A percentile compares a stretch with the other conserved stretches of the same genome.
phyloP scores from a whole-genome alignment of 2,329 filamentous ascomycete species.

The Cladosporium sp. region DNA sequence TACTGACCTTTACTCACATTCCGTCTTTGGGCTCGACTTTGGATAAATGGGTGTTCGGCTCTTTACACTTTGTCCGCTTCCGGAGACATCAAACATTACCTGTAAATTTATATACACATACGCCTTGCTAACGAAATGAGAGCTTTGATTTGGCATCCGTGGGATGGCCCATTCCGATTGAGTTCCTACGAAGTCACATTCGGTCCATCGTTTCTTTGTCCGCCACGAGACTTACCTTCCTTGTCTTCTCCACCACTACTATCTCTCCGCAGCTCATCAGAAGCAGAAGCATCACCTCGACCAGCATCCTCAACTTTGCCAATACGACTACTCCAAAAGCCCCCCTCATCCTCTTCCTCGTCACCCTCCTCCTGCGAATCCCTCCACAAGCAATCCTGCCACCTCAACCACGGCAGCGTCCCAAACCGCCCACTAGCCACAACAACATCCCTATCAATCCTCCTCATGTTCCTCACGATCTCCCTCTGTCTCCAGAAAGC shows the following conservation, averaged over 20 bases:
- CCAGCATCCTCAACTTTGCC: not conserved
- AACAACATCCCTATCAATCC: not conserved
- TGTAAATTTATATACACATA: not conserved
- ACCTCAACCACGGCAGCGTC: not conserved
- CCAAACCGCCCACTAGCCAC: not conserved
- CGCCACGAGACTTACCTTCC: not conserved
- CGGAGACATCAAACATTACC: not conserved
- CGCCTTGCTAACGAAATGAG: not conserved
- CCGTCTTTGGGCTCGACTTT: too few species aligned
- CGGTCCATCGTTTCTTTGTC: not conserved
- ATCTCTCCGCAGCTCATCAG: not conserved
- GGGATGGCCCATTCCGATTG: too few species aligned
- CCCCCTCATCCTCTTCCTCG: not conserved
- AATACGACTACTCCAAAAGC: not conserved
- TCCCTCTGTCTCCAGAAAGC: constrained; percentile 1
- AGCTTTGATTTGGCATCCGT: not conserved
- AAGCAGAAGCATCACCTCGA: not conserved
- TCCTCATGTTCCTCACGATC: not conserved
- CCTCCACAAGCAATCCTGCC: not conserved
- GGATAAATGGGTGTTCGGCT: too few species aligned
- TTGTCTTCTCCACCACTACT: not conserved
- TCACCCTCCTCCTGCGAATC: not conserved
- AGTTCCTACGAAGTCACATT: too few species aligned
- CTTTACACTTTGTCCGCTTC: not conserved
- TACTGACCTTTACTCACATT: too few species aligned